These are phyloP conservation scores for Coemansia sp. DNA, from an alignment of 371 early-diverging fungal genomes.

Conservation along the genomic window DNA sequence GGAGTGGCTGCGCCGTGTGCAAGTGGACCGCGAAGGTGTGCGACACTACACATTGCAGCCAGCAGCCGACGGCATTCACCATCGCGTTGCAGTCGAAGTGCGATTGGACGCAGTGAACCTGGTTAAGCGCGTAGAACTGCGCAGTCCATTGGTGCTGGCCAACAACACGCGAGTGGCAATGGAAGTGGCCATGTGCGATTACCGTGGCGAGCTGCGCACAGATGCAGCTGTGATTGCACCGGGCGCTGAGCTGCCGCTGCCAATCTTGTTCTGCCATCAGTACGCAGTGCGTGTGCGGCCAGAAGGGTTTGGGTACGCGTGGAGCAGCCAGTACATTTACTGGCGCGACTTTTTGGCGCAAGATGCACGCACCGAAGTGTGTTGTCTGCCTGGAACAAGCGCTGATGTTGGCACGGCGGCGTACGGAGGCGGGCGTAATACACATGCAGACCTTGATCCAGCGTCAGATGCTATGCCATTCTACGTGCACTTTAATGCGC, in stretches of 20 bases:
- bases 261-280: conserved; percentile 79
- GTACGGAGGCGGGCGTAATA: not conserved
- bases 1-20: conserved; percentile 84
- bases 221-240: conserved; percentile 58
- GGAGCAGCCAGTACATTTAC: conserved; percentile 67
- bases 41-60: conserved; percentile 77
- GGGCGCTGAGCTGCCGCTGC: conserved; percentile 79
- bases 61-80: conserved; percentile 69
- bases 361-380: conserved; percentile 37
- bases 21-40: conserved; percentile 85
- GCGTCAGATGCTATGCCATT: conserved; percentile 54
- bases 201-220: conserved; percentile 55
- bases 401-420: not conserved
- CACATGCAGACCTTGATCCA: not conserved
- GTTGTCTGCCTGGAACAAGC: conserved; percentile 18
- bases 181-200: conserved; percentile 76
- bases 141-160: conserved; percentile 77
- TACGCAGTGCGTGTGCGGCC: conserved; percentile 81
- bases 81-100: conserved; percentile 86
- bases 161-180: conserved; percentile 79
- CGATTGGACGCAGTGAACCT: conserved; percentile 68
- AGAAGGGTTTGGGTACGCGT: conserved; percentile 76
- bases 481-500: conserved; percentile 47
- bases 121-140: conserved; percentile 89
- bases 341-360: conserved; percentile 65